Evolutionary conservation across 2,329 filamentous ascomycete species (phyloP).

Genomic region (Ambrosiella xylebori): DNA sequence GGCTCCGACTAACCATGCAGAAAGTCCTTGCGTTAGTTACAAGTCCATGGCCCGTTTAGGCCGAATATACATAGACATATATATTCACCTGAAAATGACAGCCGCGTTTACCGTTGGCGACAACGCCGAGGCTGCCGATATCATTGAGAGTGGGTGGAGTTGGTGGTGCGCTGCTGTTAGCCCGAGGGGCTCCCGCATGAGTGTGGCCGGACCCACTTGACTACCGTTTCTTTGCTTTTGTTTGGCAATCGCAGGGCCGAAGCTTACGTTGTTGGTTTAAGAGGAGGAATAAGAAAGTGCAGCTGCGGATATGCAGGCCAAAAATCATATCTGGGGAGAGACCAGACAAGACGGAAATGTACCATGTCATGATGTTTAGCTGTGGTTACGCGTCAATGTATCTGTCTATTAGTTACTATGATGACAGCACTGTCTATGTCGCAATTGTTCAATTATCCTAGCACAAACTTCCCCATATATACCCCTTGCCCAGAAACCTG

Average conservation of each 20-base stretch:
- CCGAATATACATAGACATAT: too few species aligned
- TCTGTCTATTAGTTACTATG: too few species aligned
- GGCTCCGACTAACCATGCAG: not conserved
- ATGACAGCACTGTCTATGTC: too few species aligned
- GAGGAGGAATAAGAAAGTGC: not conserved
- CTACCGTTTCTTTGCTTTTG: not conserved
- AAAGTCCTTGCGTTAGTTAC: not conserved
- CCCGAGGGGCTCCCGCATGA: not conserved
- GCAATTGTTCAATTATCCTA: not conserved
- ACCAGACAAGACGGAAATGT: not conserved
- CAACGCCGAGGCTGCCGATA: not conserved
- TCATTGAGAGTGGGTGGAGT: not conserved
- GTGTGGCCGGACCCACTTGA: not conserved
- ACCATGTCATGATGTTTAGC: not conserved
- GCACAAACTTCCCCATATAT: not conserved
- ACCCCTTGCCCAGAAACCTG: not conserved
- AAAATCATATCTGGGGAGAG: not conserved
- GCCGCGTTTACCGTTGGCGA: not conserved
- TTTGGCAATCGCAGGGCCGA: not conserved
- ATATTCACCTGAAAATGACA: not conserved
- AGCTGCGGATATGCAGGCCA: not conserved
- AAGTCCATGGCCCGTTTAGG: too few species aligned
- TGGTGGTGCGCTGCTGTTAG: not conserved
- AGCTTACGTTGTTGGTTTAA: not conserved
- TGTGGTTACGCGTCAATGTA: not conserved